phyloP scores from a whole-genome alignment of 192 early-diverging fungal genomes.

The Backusella mclennaniae region DNA sequence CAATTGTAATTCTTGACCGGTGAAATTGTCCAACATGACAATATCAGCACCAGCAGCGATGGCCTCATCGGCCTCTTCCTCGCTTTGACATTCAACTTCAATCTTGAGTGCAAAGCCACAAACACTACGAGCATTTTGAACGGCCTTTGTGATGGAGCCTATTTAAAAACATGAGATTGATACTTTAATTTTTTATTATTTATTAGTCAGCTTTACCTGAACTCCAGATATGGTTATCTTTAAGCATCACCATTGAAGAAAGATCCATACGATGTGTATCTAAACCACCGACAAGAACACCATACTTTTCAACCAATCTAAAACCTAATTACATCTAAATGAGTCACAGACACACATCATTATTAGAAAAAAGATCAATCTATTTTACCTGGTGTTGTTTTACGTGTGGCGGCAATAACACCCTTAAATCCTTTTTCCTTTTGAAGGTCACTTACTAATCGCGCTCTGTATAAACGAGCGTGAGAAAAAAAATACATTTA shows the following conservation, averaged over 20 bases:
- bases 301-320: constrained; percentile 97
- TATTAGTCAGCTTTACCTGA: constrained; percentile 40
- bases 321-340: constrained; percentile 60
- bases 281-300: constrained; percentile 93
- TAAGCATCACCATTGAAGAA: constrained; percentile 98
- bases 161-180: not conserved
- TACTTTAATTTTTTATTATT: not conserved
- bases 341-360: not conserved
- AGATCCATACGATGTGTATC: constrained; percentile 98
- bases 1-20: constrained; percentile 61
- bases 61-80: constrained; percentile 93
- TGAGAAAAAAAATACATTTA: not conserved
- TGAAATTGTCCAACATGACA: constrained; percentile 97
- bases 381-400: constrained; percentile 88
- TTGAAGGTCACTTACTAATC: constrained; percentile 60
- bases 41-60: constrained; percentile 95
- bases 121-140: constrained; percentile 72
- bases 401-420: constrained; percentile 92
- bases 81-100: constrained; percentile 94
- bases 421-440: constrained; percentile 74
- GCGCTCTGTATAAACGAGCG: constrained; percentile 40
- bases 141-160: constrained; percentile 93
- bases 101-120: constrained; percentile 95
- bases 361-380: not conserved
- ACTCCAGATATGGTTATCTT: constrained; percentile 99